Percentiles rank a stretch among this genome's conserved stretches.
Conservation (phyloP, 345 rosid genomes). For the Citrus unshiu region DNA sequence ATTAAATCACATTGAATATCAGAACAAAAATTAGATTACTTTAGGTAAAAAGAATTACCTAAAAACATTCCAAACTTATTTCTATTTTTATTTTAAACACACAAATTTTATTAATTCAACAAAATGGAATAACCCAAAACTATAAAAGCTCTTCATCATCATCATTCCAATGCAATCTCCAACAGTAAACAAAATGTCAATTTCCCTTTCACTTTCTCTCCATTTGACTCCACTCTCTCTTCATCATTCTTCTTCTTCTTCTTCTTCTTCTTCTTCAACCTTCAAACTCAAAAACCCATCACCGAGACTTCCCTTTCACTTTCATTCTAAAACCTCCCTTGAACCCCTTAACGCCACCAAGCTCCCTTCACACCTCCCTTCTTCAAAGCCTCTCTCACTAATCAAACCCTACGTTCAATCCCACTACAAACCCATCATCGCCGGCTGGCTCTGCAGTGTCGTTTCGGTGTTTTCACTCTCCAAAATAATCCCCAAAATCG, state of each 20-base stretch:
- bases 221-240: constrained; percentile 18
- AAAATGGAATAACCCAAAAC: neutral
- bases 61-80: too few relatives aligned
- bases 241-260: constrained; percentile 1
- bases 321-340: constrained; percentile 11
- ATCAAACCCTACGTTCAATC: constrained; percentile 59
- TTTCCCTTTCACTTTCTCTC: constrained; percentile 18
- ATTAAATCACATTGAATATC: too few relatives aligned
- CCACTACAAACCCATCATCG: constrained; percentile 52
- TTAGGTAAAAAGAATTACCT: too few relatives aligned
- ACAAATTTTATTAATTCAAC: too few relatives aligned
- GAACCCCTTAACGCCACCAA: constrained; percentile 29
- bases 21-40: too few relatives aligned
- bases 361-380: constrained; percentile 15
- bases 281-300: constrained; percentile 1
- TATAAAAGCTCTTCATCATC: neutral
- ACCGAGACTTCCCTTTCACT: neutral
- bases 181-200: neutral
- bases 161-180: neutral
- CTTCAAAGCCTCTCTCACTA: constrained; percentile 37
- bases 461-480: constrained; percentile 72
- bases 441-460: constrained; percentile 82
- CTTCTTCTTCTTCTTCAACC: constrained; percentile 17
- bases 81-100: too few relatives aligned
- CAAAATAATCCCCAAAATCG: constrained; percentile 48